phyloP scores from a whole-genome alignment of 257 asterid species.

The Petunia axillaris region DNA sequence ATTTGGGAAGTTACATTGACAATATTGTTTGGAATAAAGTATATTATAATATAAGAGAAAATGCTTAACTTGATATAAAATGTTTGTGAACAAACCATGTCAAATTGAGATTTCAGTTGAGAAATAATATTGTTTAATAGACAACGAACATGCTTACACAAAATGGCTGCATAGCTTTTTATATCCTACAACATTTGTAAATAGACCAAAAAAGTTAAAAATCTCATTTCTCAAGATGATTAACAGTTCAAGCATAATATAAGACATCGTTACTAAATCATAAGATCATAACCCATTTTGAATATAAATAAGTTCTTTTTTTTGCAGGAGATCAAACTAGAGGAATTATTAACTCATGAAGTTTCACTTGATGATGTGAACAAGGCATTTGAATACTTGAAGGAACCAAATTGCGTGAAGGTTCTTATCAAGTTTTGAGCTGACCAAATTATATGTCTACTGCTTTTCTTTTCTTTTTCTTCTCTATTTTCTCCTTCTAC shows the following conservation, averaged over 20 bases:
- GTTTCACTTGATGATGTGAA: constrained; percentile 54
- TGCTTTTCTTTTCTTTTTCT: too few relatives aligned
- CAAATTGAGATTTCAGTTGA: not conserved
- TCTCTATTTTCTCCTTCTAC: too few relatives aligned
- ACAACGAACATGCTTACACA: too few relatives aligned
- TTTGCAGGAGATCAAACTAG: constrained; percentile 62
- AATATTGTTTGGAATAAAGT: too few relatives aligned
- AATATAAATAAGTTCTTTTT: too few relatives aligned
- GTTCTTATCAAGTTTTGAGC: constrained; percentile 56
- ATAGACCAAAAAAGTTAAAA: too few relatives aligned
- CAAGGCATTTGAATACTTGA: constrained; percentile 57
- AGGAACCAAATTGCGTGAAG: constrained; percentile 55
- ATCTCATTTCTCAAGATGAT: too few relatives aligned
- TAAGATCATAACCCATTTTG: not conserved
- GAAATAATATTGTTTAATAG: not conserved
- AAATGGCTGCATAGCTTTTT: too few relatives aligned
- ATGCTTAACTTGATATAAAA: not conserved
- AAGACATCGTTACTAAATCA: constrained; percentile 5
- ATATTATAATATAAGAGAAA: too few relatives aligned
- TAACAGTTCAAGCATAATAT: too few relatives aligned
- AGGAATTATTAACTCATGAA: constrained; percentile 61
- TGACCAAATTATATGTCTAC: not conserved
- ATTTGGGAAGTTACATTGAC: not conserved
- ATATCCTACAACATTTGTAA: too few relatives aligned
- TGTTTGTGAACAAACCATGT: too few relatives aligned